Conservation (phyloP, 441 rosid genomes). For the Bocquillonia castaneifolia region DNA sequence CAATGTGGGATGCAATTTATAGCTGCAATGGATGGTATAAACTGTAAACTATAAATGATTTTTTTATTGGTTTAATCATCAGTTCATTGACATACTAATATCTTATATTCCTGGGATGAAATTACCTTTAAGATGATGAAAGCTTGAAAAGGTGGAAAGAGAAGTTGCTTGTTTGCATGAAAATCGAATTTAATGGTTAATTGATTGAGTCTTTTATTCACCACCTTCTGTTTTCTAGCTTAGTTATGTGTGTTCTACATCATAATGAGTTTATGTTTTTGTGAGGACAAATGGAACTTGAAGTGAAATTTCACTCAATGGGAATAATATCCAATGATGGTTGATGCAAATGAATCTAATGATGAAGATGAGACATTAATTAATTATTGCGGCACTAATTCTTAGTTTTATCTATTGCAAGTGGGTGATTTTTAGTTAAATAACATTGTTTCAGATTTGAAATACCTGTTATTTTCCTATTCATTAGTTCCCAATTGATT, state of each 20-base stretch:
- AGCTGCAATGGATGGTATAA: no score
- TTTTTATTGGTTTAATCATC: neutral
- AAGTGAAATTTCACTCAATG: slow-evolving; percentile 48
- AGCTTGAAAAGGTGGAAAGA: slow-evolving; percentile 63
- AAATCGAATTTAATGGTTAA: slow-evolving; percentile 45
- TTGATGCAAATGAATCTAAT: slow-evolving; percentile 29
- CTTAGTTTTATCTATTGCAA: no score
- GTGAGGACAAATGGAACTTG: slow-evolving; percentile 51
- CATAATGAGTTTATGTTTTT: slow-evolving; percentile 2
- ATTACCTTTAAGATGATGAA: slow-evolving; percentile 46
- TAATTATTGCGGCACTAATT: no score
- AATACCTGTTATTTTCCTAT: no score
- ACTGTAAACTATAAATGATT: neutral
- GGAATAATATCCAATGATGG: slow-evolving; percentile 45
- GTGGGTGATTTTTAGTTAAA: no score
- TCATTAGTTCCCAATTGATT: no score
- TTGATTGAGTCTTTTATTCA: neutral
- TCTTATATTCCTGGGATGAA: neutral
- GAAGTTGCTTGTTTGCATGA: slow-evolving; percentile 49
- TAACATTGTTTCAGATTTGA: no score
- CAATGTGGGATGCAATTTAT: no score
- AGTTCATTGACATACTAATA: neutral
- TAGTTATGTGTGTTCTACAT: neutral
- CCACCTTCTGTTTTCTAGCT: neutral
- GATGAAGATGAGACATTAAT: no score